These are phyloP conservation scores for Evernia prunastri DNA, from an alignment of 495 filamentous ascomycete genomes.

Conservation along the genomic window DNA sequence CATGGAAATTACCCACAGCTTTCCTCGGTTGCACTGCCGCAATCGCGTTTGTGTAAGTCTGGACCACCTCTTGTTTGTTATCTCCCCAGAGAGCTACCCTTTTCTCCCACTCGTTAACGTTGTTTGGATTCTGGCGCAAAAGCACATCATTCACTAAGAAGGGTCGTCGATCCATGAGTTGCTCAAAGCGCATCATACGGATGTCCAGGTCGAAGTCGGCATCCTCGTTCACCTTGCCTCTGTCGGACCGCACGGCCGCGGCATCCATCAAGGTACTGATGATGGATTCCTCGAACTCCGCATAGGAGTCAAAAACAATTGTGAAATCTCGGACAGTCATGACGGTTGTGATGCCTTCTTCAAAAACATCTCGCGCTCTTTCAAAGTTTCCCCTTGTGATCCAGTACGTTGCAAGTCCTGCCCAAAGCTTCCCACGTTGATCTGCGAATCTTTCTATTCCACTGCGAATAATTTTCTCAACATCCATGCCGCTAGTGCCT, in stretches of 20 bases:
- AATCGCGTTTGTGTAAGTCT: conserved; percentile 94
- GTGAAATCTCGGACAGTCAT: conserved; percentile 99
- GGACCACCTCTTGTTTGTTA: conserved; percentile 82
- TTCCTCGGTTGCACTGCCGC: conserved; percentile 90
- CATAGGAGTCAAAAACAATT: conserved; percentile 90
- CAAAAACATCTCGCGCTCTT: conserved; percentile 83
- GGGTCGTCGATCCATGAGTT: conserved; percentile 92
- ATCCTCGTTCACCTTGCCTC: conserved; percentile 72
- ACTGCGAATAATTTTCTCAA: conserved; percentile 88
- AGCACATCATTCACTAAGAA: conserved; percentile 97
- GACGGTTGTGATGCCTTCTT: conserved; percentile 94
- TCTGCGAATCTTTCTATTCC: conserved; percentile 90
- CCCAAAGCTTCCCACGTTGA: conserved; percentile 95
- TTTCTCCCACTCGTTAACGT: conserved; percentile 96
- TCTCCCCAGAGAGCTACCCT: conserved; percentile 90
- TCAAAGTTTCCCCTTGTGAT: conserved; percentile 90
- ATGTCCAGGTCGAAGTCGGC: conserved; percentile 96
- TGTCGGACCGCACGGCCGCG: conserved; percentile 72
- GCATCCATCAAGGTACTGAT: conserved; percentile 86
- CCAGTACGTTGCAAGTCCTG: conserved; percentile 93
- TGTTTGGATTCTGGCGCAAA: conserved; percentile 92
- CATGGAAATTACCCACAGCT: conserved; percentile 87
- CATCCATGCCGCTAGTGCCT: conserved; percentile 73
- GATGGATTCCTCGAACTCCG: conserved; percentile 94
- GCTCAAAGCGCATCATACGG: conserved; percentile 95